Evolutionary conservation across 257 asterid genomes (phyloP), one percentile per base, ranked within the genome.

Genomic region (Capsicum pubescens): DNA sequence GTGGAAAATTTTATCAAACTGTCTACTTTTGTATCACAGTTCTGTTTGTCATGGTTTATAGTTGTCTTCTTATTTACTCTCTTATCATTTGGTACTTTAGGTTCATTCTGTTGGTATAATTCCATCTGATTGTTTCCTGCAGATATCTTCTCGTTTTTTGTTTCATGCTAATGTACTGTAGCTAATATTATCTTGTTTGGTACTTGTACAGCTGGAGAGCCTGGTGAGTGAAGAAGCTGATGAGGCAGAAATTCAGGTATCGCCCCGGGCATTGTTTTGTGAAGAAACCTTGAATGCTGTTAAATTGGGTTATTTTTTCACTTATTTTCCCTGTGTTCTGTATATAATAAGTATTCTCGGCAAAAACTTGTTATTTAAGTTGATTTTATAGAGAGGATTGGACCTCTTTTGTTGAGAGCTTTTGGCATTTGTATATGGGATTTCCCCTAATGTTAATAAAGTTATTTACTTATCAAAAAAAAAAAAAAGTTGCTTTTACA

Each of bases 161-260:
- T 77, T 26, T 54, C 48, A 21, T 54, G 81, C 64, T 32, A 52
- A 54, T 76, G 46, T 52, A 4, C 26, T 13, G 9, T 76, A 68
- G 61, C 21, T 82, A 82, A 90, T 77, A 52, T 55, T 72, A 84
- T 84, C 84, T 39, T 42, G 81, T 81, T 5, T 58, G 87, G 82
- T 70, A 67, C 54, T 50, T 88, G 86, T 86, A 32, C 98, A 95
- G 99, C 94, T 97, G 48, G 99, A 94, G 86, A 92, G 85, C 86
- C 90, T 95, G 80, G 79, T 95, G 87, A 81, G 89, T 69, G 88
- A 86, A 86, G 93, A 93, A 82, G 93, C 91, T 44, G 90, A 87
- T 72, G 99, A 97, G 82, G 91, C 89, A 77, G 98, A 95, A 82
- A 90, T 95, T 86, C 97, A 93, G 99, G 99, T 95, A 86, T 67